These are phyloP conservation scores for Fragaria nilgerrensis DNA, from an alignment of 306 rosid genomes.

Conservation along the genomic window DNA sequence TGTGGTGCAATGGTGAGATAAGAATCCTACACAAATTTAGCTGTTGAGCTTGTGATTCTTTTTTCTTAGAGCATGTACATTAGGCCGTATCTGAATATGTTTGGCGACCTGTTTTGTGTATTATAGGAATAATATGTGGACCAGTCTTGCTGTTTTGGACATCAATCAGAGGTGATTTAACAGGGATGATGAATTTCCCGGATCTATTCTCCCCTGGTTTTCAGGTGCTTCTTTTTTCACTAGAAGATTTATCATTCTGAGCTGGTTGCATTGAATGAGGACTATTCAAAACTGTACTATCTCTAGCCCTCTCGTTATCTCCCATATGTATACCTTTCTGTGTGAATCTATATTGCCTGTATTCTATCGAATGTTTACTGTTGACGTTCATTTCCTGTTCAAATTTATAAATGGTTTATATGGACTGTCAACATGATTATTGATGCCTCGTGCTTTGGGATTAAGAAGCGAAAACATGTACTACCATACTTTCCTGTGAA, in stretches of 20 bases:
- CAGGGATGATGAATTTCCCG: slow-evolving; percentile 48
- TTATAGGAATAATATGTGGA: slow-evolving; percentile 57
- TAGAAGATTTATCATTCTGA: not conserved
- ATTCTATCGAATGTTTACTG: not conserved
- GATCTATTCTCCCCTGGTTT: slow-evolving; percentile 53
- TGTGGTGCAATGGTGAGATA: slow-evolving; percentile 87
- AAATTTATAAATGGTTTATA: not conserved
- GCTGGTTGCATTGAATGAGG: not conserved
- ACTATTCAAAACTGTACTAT: not conserved
- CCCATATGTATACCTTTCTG: not conserved
- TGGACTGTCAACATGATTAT: not conserved
- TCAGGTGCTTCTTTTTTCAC: slow-evolving; percentile 50
- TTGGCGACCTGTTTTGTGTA: slow-evolving; percentile 12
- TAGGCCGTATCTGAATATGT: not conserved
- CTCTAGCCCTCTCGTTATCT: no score
- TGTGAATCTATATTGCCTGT: not conserved
- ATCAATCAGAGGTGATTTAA: slow-evolving; percentile 52
- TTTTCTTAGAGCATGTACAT: slow-evolving; percentile 1
- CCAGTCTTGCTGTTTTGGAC: slow-evolving; percentile 73
- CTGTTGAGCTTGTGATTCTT: slow-evolving; percentile 4
- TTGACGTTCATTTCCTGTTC: not conserved
- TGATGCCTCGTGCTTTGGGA: not conserved
- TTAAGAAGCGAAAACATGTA: not conserved
- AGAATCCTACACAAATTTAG: not conserved
- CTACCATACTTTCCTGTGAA: not conserved